Evolutionary conservation across 176 grass and related monocot genomes (phyloP), one percentile per base, ranked within the genome.

Genomic region (Phoenix dactylifera): DNA sequence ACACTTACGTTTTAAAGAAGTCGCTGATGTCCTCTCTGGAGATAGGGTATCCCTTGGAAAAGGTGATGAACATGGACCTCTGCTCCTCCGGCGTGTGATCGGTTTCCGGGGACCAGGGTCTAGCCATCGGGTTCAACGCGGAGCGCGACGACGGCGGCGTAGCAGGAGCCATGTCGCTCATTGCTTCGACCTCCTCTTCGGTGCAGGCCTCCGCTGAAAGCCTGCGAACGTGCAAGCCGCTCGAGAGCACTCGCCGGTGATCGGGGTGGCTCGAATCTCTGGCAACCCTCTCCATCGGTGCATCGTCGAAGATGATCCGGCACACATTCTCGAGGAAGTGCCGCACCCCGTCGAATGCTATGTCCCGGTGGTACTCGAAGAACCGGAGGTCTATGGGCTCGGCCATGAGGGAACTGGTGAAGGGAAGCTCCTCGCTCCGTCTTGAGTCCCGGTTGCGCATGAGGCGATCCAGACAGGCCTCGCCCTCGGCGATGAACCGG

Each of bases 41-140:
- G 71, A 94, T 79, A 3, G 83, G 89, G 64, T 78, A 65, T 5
- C 89, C 80, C 48, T 54, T 68, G 10, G 86, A 96, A 77, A 86
- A 86, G 25, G 83, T 87, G 68, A 85, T 74, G 72, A 88, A 90
- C 5, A 85, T 80, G 26, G 92, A 97, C 0, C 75, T 52, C 51
- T 80, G 82, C 32, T 91, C 87, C 18, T 88, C 80, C 6, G 82
- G 69, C 4, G 72, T 16, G 4, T 51, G 50, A 62, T 39, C 59
- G 18, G 2, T 17, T 24, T 53, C 22, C 6, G 78, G 82, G 18
- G 53, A 26, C 86, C 78, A 85, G 3, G 82, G 82, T 23, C 4
- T 15, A 0, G 75, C 87, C 79, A 76, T 80, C 15, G 87, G 75
- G 60, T 90, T 90, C 18, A 90, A 66, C 57, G 3, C 16, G 26